phyloP scores from a whole-genome alignment of 2,329 filamentous ascomycete genomes.

The Myriosclerotinia curreyana region DNA sequence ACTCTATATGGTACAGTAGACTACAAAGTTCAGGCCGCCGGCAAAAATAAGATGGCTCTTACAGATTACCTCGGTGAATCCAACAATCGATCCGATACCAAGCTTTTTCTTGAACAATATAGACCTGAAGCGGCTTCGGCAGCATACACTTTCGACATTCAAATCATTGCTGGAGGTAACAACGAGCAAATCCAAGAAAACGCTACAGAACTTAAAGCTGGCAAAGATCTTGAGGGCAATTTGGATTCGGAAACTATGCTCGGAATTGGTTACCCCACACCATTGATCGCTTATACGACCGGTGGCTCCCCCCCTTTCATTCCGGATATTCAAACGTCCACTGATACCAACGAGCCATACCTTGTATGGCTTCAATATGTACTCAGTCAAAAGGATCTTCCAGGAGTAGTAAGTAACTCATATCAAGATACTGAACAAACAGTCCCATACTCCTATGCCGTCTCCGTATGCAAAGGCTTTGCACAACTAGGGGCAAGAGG shows the following conservation, averaged over 20 bases:
- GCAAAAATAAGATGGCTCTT: conserved; percentile 31
- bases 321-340: conserved; percentile 42
- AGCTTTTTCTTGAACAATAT: conserved; percentile 30
- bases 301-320: conserved; percentile 53
- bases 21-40: conserved; percentile 27
- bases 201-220: conserved; percentile 23
- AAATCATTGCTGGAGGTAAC: conserved; percentile 22
- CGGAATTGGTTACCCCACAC: conserved; percentile 52
- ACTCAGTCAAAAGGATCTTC: conserved; percentile 45
- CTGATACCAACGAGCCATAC: conserved; percentile 51
- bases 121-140: conserved; percentile 26
- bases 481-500: conserved; percentile 53
- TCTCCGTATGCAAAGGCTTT: conserved; percentile 51
- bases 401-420: conserved; percentile 55
- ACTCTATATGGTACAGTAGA: conserved; percentile 32
- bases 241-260: conserved; percentile 55
- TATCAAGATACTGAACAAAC: conserved; percentile 58
- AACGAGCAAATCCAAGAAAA: conserved; percentile 25
- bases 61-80: conserved; percentile 33
- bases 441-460: conserved; percentile 51
- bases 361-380: conserved; percentile 53
- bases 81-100: conserved; percentile 32
- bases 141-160: conserved; percentile 22
- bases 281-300: conserved; percentile 53
- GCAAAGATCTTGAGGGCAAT: conserved; percentile 48